phyloP scores from a whole-genome alignment of 768 basidiomycete genomes.

The Leccinum incarnatum region DNA sequence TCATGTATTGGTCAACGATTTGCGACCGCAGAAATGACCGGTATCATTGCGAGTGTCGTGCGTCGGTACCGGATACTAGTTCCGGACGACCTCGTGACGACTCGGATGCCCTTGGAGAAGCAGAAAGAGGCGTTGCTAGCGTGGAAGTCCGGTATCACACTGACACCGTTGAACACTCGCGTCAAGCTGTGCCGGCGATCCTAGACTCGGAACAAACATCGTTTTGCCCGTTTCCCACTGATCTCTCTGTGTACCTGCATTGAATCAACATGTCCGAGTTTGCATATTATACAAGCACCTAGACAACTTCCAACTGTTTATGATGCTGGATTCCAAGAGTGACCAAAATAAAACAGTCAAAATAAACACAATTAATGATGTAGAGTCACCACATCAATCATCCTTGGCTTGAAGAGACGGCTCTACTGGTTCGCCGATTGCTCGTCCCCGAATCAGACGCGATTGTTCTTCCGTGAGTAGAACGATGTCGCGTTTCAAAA shows the following conservation, averaged over 20 bases:
- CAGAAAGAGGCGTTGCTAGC: constrained; percentile 34
- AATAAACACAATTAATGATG: not conserved
- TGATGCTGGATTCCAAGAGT: not conserved
- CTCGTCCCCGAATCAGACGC: constrained; percentile 23
- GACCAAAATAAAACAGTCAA: not conserved
- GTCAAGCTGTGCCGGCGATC: constrained; percentile 23
- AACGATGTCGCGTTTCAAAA: constrained; percentile 46
- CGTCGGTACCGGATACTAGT: constrained; percentile 41
- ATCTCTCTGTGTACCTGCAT: not conserved
- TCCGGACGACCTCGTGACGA: constrained; percentile 35
- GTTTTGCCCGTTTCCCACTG: not conserved
- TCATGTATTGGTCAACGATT: constrained; percentile 52
- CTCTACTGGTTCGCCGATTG: constrained; percentile 11
- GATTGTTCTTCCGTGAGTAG: constrained; percentile 44
- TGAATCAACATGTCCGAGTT: no score
- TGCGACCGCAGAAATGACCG: constrained; percentile 40
- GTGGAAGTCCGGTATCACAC: constrained; percentile 38
- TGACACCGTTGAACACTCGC: constrained; percentile 32
- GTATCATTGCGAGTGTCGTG: constrained; percentile 43
- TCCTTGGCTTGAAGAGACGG: constrained; percentile 1
- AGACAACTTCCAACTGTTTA: not conserved
- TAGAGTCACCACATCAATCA: not conserved
- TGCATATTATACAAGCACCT: not conserved
- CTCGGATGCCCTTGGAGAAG: constrained; percentile 27
- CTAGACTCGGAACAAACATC: not conserved